phyloP scores from a whole-genome alignment of 306 rosid genomes.

The Cucumis sativus region Cucumber_9930_V3 NC_026660.2:23014501-23015000 shows the following conservation, averaged over 20 bases:
- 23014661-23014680: no score
- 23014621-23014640: not conserved
- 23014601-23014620: not conserved
- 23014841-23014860: no score
- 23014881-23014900: no score
- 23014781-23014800: not conserved
- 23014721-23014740: not conserved
- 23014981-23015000: not conserved
- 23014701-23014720: not conserved
- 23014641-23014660: not conserved
- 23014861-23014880: no score
- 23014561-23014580: not conserved
- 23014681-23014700: not conserved
- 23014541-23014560: not conserved
- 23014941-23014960: no score
- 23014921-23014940: not conserved
- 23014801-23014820: not conserved
- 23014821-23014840: not conserved
- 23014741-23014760: not conserved
- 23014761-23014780: not conserved
- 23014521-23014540: not conserved
- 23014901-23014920: not conserved
- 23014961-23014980: not conserved
- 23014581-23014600: not conserved
- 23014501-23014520: not conserved